Evolutionary conservation across 192 early-diverging fungal genomes (phyloP), one percentile per base, ranked within the genome.

Genomic region (Phycomyces nitens): DNA sequence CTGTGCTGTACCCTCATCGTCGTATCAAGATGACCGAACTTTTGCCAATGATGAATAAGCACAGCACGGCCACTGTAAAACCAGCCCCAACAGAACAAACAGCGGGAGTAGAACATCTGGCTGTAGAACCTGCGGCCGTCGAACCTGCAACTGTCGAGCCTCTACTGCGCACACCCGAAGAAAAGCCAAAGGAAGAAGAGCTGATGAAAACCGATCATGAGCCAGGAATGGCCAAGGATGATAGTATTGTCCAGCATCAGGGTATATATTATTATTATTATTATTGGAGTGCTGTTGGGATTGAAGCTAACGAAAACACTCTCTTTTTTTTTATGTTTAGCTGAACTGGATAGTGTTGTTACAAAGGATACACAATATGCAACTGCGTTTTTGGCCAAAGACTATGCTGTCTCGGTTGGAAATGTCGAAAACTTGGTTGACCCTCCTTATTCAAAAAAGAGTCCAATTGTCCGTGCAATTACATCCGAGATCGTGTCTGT

Each of bases 401-500:
- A 93, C 44, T 47, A 89, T 74, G 79, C 73, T 58, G 93, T 97
- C 21, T 92, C 94, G 0, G 80, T 97, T 8, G 84, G 84, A 14
- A 91, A 94, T 58, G 94, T 97, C 10, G 91, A 95, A 42, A 97
- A 97, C 68, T 73, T 94, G 63, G 64, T 76, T 39, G 94, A 97
- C 64, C 79, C 89, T 65, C 85, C 90, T 7, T 98, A 92, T 74
- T 89, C 91, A 47, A 78, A 87, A 53, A 93, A 92, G 74, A 91
- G 91, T 68, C 84, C 88, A 51, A 78, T 94, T 9, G 82, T 99
- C 34, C 91, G 93, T 27, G 97, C 97, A 22, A 89, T 91, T 27
- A 95, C 93, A 24, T 90, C 90, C 0, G 97, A 99, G 75, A 96
- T 97, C 60, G 89, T 99, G 8, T 90, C 93, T 2, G 94, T 95